Evolutionary conservation across 2,329 filamentous ascomycete genomes (phyloP), one percentile per base, ranked within the genome.

Genomic region (Sporothrix sp.): DNA sequence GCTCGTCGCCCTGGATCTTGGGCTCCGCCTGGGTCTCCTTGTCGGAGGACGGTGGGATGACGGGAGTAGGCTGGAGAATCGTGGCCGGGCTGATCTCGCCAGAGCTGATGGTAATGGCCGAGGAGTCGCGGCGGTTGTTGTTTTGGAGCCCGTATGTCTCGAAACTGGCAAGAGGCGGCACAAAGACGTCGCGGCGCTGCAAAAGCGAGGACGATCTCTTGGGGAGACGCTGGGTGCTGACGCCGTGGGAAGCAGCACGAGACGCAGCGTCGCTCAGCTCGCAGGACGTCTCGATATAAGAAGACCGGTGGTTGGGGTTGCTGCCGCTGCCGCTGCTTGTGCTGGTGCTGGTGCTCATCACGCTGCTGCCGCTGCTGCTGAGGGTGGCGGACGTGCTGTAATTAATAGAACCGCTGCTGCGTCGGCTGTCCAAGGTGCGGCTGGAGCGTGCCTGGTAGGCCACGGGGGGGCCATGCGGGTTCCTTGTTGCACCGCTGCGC

Each of bases 201-300:
- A 48, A 44, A 4, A 60, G 51, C 7, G 60, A 60, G 2, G 57
- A 57, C 2, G 56, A 53, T 11, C 59, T 54, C 28, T 49, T 52
- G 11, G 57, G 58, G 6, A 54, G 39, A 13, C 51, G 50, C 16
- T 53, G 54, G n/a, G 50, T 38, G 27, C 45, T 40, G 50, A 43
- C 48, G 35, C 33, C 33, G 28, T 42, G 23, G 35, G 47, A 37
- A 18, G 36, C 37, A 11, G 37, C 47, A 42, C 37, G 36, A 7
- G 37, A 16, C 6, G 30, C 25, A 7, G 36, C 30, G n/a, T 50
- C 48, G 18, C 21, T 35, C 7, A 21, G 30, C 13, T 37, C 32
- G 18, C 30, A 42, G 5, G 32, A 6, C 3, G 35, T 23, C 18
- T 48, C 48, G 28, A 47, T 33, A 32, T 20, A 32, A 1, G 46